phyloP scores from a whole-genome alignment of 306 rosid species.

The Cucumis sativus region Cucumber_9930_V3 NC_026656.2:17502001-17502500 shows the following conservation, averaged over 20 bases:
- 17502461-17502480: too few relatives aligned
- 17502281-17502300: background rate
- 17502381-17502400: background rate
- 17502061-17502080: too few relatives aligned
- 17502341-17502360: background rate
- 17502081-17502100: background rate
- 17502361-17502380: background rate
- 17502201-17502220: background rate
- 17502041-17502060: too few relatives aligned
- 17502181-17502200: background rate
- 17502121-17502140: background rate
- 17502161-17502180: too few relatives aligned
- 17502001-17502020: too few relatives aligned
- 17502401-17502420: background rate
- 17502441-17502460: background rate
- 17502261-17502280: background rate
- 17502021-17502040: too few relatives aligned
- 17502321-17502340: background rate
- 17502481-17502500: too few relatives aligned
- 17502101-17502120: background rate
- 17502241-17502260: constrained; percentile 1
- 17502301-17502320: background rate
- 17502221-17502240: background rate
- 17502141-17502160: background rate
- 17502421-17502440: background rate